Conservation (phyloP, 495 filamentous ascomycete genomes). For the Aspergillus incahuasiensis region DNA sequence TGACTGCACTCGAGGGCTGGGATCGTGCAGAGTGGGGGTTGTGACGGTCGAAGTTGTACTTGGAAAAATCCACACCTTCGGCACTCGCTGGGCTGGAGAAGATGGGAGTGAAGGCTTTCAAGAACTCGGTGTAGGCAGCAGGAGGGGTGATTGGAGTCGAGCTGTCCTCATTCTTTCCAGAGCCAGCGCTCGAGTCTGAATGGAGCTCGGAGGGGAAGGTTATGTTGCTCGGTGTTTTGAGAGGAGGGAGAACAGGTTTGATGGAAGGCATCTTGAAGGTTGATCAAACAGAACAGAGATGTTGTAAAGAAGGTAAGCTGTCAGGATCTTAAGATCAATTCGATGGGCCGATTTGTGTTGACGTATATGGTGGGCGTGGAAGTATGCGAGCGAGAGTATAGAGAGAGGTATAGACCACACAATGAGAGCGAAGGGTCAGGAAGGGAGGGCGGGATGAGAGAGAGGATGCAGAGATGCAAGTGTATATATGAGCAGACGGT, state of each 20-base stretch:
- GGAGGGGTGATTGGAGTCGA: conserved; percentile 89
- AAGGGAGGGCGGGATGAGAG: conserved; percentile 1
- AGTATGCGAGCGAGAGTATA: conserved; percentile 12
- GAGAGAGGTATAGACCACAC: conserved; percentile 2
- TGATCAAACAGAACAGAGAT: not conserved
- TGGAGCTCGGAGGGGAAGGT: conserved; percentile 77
- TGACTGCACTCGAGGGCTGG: conserved; percentile 37
- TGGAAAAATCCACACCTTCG: conserved; percentile 28
- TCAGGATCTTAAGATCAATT: too few species aligned
- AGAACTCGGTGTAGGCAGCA: conserved; percentile 84
- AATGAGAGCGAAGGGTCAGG: conserved; percentile 2
- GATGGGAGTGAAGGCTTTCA: conserved; percentile 71
- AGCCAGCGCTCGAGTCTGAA: conserved; percentile 19
- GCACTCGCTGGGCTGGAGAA: conserved; percentile 42
- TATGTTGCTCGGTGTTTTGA: conserved; percentile 71
- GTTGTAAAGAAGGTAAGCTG: conserved; percentile 1
- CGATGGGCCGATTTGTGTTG: not conserved
- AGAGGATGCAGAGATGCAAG: conserved; percentile 8
- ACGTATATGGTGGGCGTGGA: conserved; percentile 6
- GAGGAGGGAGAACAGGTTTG: conserved; percentile 65
- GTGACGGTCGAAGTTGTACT: conserved; percentile 25
- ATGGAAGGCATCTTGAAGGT: conserved; percentile 42
- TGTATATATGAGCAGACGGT: not conserved
- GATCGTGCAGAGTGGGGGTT: conserved; percentile 28
- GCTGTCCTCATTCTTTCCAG: conserved; percentile 49